Percentiles rank a stretch among this genome's conserved stretches.
Conservation (phyloP, 306 rosid species). For the Notholithocarpus densiflorus region DNA sequence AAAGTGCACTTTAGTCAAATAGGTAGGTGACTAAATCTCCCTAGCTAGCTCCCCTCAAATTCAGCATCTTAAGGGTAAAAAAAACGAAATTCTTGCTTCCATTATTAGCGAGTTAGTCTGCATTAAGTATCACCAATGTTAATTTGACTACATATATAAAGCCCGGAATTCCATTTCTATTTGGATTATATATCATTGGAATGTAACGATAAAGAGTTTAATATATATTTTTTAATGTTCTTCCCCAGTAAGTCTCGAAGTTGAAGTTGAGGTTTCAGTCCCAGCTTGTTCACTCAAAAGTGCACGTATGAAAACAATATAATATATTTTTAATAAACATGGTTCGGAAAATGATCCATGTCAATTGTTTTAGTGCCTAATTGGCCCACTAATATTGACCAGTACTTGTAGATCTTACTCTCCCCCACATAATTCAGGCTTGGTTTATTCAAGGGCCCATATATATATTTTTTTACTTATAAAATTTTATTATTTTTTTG, state of each 20-base stretch:
- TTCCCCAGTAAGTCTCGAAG: conserved; percentile 20
- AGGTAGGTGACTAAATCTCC: conserved; percentile 27
- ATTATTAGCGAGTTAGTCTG: background rate
- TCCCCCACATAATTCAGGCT: background rate
- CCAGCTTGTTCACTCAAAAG: conserved; percentile 21
- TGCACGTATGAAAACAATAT: conserved; percentile 1
- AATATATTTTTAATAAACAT: conserved; percentile 11
- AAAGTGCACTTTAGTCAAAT: conserved; percentile 39
- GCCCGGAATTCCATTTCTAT: conserved; percentile 2
- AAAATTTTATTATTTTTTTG: conserved; percentile 2
- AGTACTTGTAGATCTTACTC: background rate
- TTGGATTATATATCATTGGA: background rate
- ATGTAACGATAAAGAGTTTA: conserved; percentile 4
- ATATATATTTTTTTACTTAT: too few species aligned
- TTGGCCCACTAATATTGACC: conserved; percentile 39
- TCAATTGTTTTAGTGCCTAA: background rate
- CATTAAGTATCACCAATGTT: background rate
- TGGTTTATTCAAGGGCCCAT: conserved; percentile 19
- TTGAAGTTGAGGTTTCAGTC: conserved; percentile 35
- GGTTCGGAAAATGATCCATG: conserved; percentile 6
- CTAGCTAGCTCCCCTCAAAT: background rate
- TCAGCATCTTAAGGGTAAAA: conserved; percentile 26
- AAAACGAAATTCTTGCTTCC: conserved; percentile 18
- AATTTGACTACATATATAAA: conserved; percentile 7
- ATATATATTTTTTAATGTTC: conserved; percentile 13